Evolutionary conservation across 768 basidiomycete species (phyloP), one percentile per base, ranked within the genome.

Genomic region (Suillus luteus): DNA sequence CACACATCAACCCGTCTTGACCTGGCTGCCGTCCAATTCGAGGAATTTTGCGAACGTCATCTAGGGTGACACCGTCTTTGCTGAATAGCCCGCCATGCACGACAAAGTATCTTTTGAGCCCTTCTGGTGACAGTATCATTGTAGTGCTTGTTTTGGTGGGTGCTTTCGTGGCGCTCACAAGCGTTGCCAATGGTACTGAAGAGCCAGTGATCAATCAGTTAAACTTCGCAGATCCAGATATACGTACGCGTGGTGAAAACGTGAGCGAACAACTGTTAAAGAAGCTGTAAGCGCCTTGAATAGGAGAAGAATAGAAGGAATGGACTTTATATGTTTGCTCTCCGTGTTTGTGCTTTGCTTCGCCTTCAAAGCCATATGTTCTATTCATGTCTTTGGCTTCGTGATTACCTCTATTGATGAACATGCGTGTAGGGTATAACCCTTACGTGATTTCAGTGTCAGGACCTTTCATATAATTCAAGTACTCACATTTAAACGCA

Each of bases 301-400:
- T 41, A 41, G 62, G 41, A 31, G 35, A 27, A 54, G 12, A 55
- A 40, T 4, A 37, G 24, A 57, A 11, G 17, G 60, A 31, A 62
- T 72, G 59, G 31, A 89, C 92, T 84, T 95, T 95, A 80, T 96
- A 98, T 0, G 93, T 90, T 74, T 95, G 89, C 71, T 97, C 95
- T 35, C 95, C 95, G 68, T 96, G 94, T 75, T 99, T 99, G 71
- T 96, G 91, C 72, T 96, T 96, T 37, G 88, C 91, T 79, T 99
- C 97, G 46, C 96, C 95, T 75, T 96, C 94, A 71, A 96, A 96
- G 1, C 95, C 95, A 75, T 96, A 95, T 24, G 89, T 86, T 57
- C 90, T 81, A 77, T 99, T 99, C 97, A 99, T 99, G 54, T 98
- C 95, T 74, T 93, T 92, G 64, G 94, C 89, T 78, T 96, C 95